Evolutionary conservation across 768 basidiomycete genomes (phyloP), one percentile per base, ranked within the genome.

Genomic region (Collybia sordida): DNA sequence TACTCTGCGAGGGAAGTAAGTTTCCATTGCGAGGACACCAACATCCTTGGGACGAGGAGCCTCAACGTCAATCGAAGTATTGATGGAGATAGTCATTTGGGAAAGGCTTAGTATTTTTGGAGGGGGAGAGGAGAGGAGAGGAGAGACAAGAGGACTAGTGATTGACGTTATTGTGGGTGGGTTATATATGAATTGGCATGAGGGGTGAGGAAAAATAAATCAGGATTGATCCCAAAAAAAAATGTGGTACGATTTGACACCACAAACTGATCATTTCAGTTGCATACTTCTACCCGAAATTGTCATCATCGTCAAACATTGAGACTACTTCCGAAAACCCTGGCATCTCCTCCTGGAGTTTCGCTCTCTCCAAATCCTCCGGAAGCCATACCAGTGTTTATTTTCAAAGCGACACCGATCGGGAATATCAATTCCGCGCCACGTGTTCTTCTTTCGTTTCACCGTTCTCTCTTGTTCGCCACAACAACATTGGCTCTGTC

Each of bases 1-100:
- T 63, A 93, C 91, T 57, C 92, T 82, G 70, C 83, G 87, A 47
- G 93, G 95, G 74, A 96, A 95, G 79, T 97, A 98, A 69, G 91
- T 81, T 64, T 98, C 94, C 70, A 95, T 83, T 43, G 80, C 93
- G 56, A 95, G 88, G 69, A 98, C 85, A 64, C 95, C 95, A 59
- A 97, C 94, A 71, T 97, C 90, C 75, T 88, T 83, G 52, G 95
- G 93, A 59, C 93, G 89, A 47, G 75, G 72, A 21, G 70, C 47
- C 49, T 78, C 77, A 49, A 65, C 34, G 55, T 70, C 70, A 47
- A 65, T 49, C 49, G 66, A 45, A 51, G 68, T 50, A 52, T 64
- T 55, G 46, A 75, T 61, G 48, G 71, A 63, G 56, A 77, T 67
- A 36, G 74, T 73, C 75, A 78, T 75, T 52, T 49, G 41, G 42